phyloP scores from a whole-genome alignment of 257 asterid genomes.

The Asclepias syriaca region DNA sequence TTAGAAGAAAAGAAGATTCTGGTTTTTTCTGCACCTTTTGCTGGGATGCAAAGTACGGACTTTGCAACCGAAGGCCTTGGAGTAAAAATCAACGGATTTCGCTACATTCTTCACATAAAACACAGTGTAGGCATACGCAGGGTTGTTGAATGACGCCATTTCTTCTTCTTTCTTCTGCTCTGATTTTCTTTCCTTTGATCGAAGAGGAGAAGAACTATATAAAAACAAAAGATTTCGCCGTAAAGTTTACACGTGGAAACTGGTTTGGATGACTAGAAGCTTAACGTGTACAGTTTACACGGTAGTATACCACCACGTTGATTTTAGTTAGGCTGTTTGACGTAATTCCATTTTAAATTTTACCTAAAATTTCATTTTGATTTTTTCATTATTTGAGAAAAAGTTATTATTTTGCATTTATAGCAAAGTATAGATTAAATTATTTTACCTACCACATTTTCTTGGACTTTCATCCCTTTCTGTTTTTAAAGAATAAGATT shows the following conservation, averaged over 20 bases:
- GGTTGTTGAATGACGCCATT: slow-evolving; percentile 48
- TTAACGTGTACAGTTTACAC: slow-evolving; percentile 16
- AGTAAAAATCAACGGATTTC: slow-evolving; percentile 62
- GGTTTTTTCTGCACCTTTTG: slow-evolving; percentile 33
- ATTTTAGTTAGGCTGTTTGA: neutral
- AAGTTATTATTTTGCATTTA: too few relatives aligned
- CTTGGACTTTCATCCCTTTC: too few relatives aligned
- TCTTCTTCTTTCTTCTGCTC: neutral
- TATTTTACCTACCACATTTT: too few relatives aligned
- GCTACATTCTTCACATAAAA: slow-evolving; percentile 70
- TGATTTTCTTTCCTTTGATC: neutral
- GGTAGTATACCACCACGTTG: neutral
- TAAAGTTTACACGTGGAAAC: slow-evolving; percentile 8
- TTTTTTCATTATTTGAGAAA: too few relatives aligned
- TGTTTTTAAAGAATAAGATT: too few relatives aligned
- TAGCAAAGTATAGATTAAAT: too few relatives aligned
- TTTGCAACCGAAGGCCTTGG: slow-evolving; percentile 60
- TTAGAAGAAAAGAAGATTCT: neutral
- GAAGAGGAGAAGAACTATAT: neutral
- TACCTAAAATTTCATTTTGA: too few relatives aligned
- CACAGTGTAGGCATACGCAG: slow-evolving; percentile 64
- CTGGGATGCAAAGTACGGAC: slow-evolving; percentile 67
- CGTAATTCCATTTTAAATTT: neutral
- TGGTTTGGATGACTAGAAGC: neutral
- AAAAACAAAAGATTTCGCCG: neutral